phyloP scores from a whole-genome alignment of 805 yeast genomes.

The Zygoascus flipseniorum region DNA sequence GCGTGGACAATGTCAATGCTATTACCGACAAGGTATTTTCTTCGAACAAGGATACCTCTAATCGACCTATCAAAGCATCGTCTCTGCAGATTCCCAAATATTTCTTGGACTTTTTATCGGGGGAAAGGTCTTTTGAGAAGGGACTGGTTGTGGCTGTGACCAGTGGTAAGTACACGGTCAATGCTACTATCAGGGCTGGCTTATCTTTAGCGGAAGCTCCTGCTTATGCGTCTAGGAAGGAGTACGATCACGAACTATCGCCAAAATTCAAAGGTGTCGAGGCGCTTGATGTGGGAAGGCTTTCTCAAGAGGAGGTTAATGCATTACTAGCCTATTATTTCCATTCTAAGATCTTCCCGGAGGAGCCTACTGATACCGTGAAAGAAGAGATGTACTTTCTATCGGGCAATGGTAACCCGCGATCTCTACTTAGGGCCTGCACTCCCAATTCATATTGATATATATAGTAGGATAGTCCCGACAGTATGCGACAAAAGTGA shows the following conservation, averaged over 20 bases:
- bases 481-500: not conserved
- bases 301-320: slow-evolving; percentile 38
- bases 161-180: slow-evolving; percentile 41
- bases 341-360: slow-evolving; percentile 35
- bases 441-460: not conserved
- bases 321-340: slow-evolving; percentile 35
- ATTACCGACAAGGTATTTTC: slow-evolving; percentile 48
- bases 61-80: slow-evolving; percentile 47
- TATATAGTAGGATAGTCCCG: not conserved
- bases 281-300: slow-evolving; percentile 36
- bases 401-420: slow-evolving; percentile 62
- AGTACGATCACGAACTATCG: slow-evolving; percentile 51
- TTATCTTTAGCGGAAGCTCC: slow-evolving; percentile 43
- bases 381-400: slow-evolving; percentile 43
- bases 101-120: slow-evolving; percentile 46
- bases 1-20: slow-evolving; percentile 70
- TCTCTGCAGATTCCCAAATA: slow-evolving; percentile 57
- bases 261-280: slow-evolving; percentile 35
- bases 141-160: slow-evolving; percentile 65
- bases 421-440: slow-evolving; percentile 37
- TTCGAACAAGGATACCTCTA: slow-evolving; percentile 49
- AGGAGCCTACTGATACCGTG: slow-evolving; percentile 30
- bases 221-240: slow-evolving; percentile 42
- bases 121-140: slow-evolving; percentile 40
- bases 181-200: slow-evolving; percentile 52